These are phyloP conservation scores for Colletotrichum liaoningense DNA, from an alignment of 2,329 filamentous ascomycete species.

Conservation along the genomic window DNA sequence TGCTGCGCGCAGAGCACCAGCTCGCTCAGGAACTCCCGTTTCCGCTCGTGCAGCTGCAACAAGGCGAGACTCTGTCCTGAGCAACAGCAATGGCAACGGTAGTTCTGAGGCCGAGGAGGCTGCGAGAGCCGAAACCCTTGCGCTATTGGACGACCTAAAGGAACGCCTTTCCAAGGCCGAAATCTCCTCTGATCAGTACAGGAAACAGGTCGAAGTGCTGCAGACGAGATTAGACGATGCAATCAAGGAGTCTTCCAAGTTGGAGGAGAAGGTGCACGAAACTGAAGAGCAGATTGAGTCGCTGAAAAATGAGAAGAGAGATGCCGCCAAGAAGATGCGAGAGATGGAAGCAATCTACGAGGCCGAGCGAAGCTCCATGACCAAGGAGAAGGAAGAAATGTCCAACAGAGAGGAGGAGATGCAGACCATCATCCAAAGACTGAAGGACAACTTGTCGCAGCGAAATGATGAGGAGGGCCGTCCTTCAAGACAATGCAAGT, in stretches of 20 bases:
- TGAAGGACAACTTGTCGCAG: constrained; percentile 90
- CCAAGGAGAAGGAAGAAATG: constrained; percentile 93
- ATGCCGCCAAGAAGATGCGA: constrained; percentile 83
- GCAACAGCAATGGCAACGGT: constrained; percentile 50
- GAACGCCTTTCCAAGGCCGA: constrained; percentile 86
- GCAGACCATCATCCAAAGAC: constrained; percentile 86
- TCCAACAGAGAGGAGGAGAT: constrained; percentile 88
- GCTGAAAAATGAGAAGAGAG: constrained; percentile 86
- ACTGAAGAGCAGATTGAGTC: constrained; percentile 85
- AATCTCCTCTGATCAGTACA: constrained; percentile 78
- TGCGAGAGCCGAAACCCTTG: constrained; percentile 81
- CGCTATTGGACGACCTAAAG: constrained; percentile 85
- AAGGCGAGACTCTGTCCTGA: constrained; percentile 63
- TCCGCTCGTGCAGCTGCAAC: constrained; percentile 79
- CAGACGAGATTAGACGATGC: constrained; percentile 90
- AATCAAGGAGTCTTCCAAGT: constrained; percentile 81
- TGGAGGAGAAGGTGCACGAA: constrained; percentile 91
- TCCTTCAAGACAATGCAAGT: constrained; percentile 69
- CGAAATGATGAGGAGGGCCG: constrained; percentile 70
- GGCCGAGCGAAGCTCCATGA: constrained; percentile 85
- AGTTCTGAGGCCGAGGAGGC: constrained; percentile 73
- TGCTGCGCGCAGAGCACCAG: constrained; percentile 71
- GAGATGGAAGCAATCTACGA: constrained; percentile 96
- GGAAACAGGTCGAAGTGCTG: constrained; percentile 86
- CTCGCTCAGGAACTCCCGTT: constrained; percentile 73